Percentiles rank a stretch among this genome's conserved stretches.
Evolutionary conservation across 1,139 yeast genomes (phyloP).

Genomic region (Sporopachydermia cereana): DNA sequence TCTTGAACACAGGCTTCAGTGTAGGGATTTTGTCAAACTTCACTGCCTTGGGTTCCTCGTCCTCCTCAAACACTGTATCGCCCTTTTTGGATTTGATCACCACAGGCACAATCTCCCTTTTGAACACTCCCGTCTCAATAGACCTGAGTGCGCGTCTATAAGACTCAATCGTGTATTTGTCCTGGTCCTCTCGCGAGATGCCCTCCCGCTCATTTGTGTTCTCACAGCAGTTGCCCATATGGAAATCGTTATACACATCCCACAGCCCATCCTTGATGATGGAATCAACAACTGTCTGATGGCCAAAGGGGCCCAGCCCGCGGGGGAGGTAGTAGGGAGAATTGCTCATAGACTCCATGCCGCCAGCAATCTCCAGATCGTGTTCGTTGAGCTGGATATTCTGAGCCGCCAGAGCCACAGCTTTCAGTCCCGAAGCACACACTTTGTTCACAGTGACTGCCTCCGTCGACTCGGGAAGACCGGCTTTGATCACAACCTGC

Average conservation of each 20-base stretch:
- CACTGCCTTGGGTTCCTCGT: slow-evolving; percentile 57
- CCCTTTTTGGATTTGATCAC: slow-evolving; percentile 45
- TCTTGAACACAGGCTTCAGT: slow-evolving; percentile 82
- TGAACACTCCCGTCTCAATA: slow-evolving; percentile 35
- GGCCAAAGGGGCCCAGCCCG: slow-evolving; percentile 40
- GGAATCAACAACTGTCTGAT: slow-evolving; percentile 37
- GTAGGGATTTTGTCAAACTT: slow-evolving; percentile 56
- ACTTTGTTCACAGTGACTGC: slow-evolving; percentile 52
- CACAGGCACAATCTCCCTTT: slow-evolving; percentile 41
- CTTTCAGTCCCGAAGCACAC: slow-evolving; percentile 50
- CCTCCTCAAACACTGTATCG: slow-evolving; percentile 35
- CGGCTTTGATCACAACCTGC: slow-evolving; percentile 49
- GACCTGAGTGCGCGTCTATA: slow-evolving; percentile 41
- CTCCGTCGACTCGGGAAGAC: slow-evolving; percentile 39
- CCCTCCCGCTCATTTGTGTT: slow-evolving; percentile 44
- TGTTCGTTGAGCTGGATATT: slow-evolving; percentile 42
- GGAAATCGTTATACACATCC: slow-evolving; percentile 42
- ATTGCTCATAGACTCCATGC: slow-evolving; percentile 54
- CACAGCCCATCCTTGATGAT: slow-evolving; percentile 46
- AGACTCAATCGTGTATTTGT: slow-evolving; percentile 38
- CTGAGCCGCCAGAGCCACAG: slow-evolving; percentile 45
- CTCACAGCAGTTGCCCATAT: slow-evolving; percentile 56
- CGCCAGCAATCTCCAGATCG: slow-evolving; percentile 46
- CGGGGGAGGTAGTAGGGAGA: slow-evolving; percentile 36
- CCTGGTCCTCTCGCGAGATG: slow-evolving; percentile 46